phyloP scores from a whole-genome alignment of 495 filamentous ascomycete species.

The Aspergillus affinis region DNA sequence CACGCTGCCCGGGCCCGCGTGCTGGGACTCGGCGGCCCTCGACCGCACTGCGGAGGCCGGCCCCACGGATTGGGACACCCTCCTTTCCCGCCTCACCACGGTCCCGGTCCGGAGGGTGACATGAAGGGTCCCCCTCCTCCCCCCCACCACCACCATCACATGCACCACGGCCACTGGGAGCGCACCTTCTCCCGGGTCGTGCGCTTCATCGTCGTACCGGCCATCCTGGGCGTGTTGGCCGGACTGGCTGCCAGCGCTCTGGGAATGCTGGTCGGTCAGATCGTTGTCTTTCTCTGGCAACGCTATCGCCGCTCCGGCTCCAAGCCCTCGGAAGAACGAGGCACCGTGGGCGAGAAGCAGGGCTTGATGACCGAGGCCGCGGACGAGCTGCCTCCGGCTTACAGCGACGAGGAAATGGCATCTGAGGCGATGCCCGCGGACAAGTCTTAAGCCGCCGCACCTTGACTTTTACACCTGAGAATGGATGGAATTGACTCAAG shows the following conservation, averaged over 20 bases:
- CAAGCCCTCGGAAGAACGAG: conserved; percentile 35
- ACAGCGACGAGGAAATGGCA: conserved; percentile 30
- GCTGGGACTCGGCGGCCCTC: conserved; percentile 28
- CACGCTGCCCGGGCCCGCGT: conserved; percentile 41
- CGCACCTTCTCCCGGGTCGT: conserved; percentile 45
- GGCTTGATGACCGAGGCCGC: conserved; percentile 35
- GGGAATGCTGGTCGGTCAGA: conserved; percentile 54
- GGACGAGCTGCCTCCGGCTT: conserved; percentile 35
- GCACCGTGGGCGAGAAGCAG: conserved; percentile 41
- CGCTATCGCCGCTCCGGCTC: conserved; percentile 38
- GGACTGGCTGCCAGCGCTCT: conserved; percentile 52
- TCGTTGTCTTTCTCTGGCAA: conserved; percentile 50
- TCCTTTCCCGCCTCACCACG: conserved; percentile 12
- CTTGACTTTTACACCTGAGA: not conserved
- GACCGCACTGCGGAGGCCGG: conserved; percentile 25
- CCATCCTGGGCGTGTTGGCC: conserved; percentile 47
- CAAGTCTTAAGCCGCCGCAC: conserved; percentile 27
- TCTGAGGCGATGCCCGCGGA: conserved; percentile 22
- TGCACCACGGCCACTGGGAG: conserved; percentile 40
- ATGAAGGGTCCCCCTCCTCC: conserved; percentile 29
- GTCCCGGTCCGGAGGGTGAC: conserved; percentile 13
- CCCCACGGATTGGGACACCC: conserved; percentile 17
- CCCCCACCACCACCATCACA: conserved; percentile 29
- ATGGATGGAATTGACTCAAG: not conserved
- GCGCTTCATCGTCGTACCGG: conserved; percentile 51